Percentiles rank a stretch among this genome's conserved stretches.
phyloP scores from a whole-genome alignment of 202 grass and related monocot genomes.

The Setaria italica region DNA sequence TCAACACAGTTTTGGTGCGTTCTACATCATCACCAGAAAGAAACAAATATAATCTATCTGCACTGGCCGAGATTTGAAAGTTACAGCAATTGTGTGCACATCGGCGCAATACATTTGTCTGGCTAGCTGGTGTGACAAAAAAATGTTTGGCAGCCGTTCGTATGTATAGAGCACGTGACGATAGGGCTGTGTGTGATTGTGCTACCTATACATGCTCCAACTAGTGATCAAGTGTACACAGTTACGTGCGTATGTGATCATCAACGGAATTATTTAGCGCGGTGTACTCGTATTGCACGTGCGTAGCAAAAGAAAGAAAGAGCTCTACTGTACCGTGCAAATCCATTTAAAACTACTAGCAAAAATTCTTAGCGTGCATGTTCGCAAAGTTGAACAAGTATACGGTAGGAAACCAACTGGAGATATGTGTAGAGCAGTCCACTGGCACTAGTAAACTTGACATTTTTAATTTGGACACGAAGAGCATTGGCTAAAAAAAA shows the following conservation, averaged over 20 bases:
- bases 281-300: conserved; percentile 42
- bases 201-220: conserved; percentile 1
- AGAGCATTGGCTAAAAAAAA: no score
- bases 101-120: neutral
- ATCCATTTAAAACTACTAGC: neutral
- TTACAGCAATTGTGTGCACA: neutral
- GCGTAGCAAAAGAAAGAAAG: conserved; percentile 14
- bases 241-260: conserved; percentile 1
- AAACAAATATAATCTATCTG: neutral
- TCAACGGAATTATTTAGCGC: neutral
- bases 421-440: no score
- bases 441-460: no score
- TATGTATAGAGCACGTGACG: neutral
- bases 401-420: neutral
- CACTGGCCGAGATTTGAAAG: neutral
- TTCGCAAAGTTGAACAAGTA: neutral
- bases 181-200: neutral
- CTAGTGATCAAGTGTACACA: neutral
- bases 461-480: no score
- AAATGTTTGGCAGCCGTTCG: conserved; percentile 27
- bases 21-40: conserved; percentile 8
- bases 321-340: neutral
- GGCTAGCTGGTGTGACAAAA: neutral
- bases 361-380: neutral
- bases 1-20: neutral